phyloP scores from a whole-genome alignment of 176 grass and related monocot genomes.

The Cenchrus americanus region DNA sequence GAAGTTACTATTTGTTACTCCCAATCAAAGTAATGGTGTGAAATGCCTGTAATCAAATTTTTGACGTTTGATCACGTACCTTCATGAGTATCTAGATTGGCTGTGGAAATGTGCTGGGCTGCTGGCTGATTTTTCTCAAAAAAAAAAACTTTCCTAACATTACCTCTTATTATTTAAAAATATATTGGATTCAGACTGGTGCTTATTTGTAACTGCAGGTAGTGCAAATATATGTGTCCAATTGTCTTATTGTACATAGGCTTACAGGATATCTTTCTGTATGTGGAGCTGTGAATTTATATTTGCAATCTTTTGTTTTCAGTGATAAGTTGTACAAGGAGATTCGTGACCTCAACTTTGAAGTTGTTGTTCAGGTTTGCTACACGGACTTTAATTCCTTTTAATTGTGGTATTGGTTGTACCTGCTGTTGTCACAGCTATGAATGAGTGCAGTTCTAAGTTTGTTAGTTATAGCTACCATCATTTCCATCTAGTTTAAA shows the following conservation, averaged over 20 bases:
- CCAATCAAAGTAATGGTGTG: neutral
- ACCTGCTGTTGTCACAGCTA: neutral
- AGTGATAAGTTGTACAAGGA: slow-evolving; percentile 99
- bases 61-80: neutral
- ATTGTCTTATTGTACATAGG: neutral
- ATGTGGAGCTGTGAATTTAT: slow-evolving; percentile 25
- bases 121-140: neutral
- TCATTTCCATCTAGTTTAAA: slow-evolving; percentile 13
- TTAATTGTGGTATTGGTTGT: slow-evolving; percentile 8
- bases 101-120: neutral
- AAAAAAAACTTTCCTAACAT: neutral
- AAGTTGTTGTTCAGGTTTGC: slow-evolving; percentile 95
- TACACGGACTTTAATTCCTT: neutral
- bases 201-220: neutral
- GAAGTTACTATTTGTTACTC: neutral
- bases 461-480: slow-evolving; percentile 10
- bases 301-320: slow-evolving; percentile 41
- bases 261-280: neutral
- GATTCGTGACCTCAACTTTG: slow-evolving; percentile 94
- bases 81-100: neutral
- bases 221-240: slow-evolving; percentile 12
- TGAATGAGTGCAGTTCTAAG: neutral
- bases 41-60: neutral
- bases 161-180: neutral
- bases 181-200: neutral